Conservation (phyloP, 805 yeast species). For the Ogataea glucozyma region DNA sequence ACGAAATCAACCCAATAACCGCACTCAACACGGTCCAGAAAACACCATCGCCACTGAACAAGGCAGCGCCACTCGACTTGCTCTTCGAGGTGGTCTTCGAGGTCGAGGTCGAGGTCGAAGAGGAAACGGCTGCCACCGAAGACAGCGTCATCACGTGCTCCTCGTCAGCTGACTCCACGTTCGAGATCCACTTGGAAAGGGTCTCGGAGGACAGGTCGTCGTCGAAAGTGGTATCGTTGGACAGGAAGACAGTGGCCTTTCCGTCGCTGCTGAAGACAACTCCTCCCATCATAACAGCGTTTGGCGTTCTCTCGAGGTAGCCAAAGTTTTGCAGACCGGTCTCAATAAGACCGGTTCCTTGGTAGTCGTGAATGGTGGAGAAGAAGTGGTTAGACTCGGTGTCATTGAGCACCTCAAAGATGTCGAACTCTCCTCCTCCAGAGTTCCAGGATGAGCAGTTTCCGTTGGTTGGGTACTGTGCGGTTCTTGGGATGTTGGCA, state of each 20-base stretch:
- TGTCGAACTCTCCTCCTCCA: constrained; percentile 80
- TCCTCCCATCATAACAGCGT: constrained; percentile 63
- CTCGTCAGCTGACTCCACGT: constrained; percentile 21
- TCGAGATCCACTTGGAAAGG: constrained; percentile 47
- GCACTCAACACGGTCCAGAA: constrained; percentile 1
- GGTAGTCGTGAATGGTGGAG: constrained; percentile 75
- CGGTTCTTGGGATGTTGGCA: constrained; percentile 71
- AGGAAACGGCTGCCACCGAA: constrained; percentile 25
- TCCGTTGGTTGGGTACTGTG: constrained; percentile 62
- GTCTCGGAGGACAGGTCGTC: constrained; percentile 44
- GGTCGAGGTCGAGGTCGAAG: constrained; percentile 10
- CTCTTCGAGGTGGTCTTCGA: no score
- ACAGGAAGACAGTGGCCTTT: constrained; percentile 58
- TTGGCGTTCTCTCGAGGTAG: constrained; percentile 54
- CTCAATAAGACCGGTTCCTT: constrained; percentile 63
- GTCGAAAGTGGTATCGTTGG: constrained; percentile 53
- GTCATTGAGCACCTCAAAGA: constrained; percentile 70
- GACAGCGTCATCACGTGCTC: constrained; percentile 19
- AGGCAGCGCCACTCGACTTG: constrained; percentile 4
- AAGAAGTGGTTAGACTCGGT: constrained; percentile 57
- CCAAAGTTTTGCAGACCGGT: constrained; percentile 61
- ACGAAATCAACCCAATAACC: constrained; percentile 4
- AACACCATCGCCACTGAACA: constrained; percentile 5
- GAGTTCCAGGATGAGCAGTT: constrained; percentile 77
- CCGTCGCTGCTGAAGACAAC: constrained; percentile 67